A percentile compares a stretch with the other conserved stretches of the same genome.
Evolutionary conservation across 2,329 filamentous ascomycete genomes (phyloP).

Genomic region (Aspergillus nomiae): DNA sequence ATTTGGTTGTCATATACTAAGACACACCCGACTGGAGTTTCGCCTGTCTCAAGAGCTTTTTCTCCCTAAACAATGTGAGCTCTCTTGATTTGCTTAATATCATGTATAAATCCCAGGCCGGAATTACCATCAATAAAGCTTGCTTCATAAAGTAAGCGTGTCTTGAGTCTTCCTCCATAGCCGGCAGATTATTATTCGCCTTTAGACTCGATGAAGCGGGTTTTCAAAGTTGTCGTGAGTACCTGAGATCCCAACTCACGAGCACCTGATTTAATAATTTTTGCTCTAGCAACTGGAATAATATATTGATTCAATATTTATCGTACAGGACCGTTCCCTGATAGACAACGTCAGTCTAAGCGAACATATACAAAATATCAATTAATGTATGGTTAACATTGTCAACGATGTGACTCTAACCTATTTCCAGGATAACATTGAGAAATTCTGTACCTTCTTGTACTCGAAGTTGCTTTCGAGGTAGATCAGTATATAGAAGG

Average conservation of each 20-base stretch:
- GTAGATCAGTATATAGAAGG: not conserved
- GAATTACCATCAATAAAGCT: slow-evolving; percentile 76
- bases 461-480: not conserved
- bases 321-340: not conserved
- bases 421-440: not conserved
- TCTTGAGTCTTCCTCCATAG: slow-evolving; percentile 21
- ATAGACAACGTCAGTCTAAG: not conserved
- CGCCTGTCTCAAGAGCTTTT: slow-evolving; percentile 78
- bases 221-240: not conserved
- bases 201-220: not conserved
- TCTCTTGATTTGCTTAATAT: not conserved
- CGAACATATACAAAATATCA: not conserved
- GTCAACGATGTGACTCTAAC: not conserved
- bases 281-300: not conserved
- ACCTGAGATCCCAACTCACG: not conserved
- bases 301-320: not conserved
- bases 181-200: not conserved
- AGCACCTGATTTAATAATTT: not conserved
- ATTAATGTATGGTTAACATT: not conserved
- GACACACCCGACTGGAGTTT: slow-evolving; percentile 96
- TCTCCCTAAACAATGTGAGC: slow-evolving; percentile 63
- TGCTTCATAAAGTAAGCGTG: slow-evolving; percentile 76
- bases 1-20: slow-evolving; percentile 78
- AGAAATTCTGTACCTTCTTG: not conserved
- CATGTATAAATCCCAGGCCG: not conserved